Evolutionary conservation across 2,329 filamentous ascomycete genomes (phyloP), one percentile per base, ranked within the genome.

Genomic region (Penicillium sp.): DNA sequence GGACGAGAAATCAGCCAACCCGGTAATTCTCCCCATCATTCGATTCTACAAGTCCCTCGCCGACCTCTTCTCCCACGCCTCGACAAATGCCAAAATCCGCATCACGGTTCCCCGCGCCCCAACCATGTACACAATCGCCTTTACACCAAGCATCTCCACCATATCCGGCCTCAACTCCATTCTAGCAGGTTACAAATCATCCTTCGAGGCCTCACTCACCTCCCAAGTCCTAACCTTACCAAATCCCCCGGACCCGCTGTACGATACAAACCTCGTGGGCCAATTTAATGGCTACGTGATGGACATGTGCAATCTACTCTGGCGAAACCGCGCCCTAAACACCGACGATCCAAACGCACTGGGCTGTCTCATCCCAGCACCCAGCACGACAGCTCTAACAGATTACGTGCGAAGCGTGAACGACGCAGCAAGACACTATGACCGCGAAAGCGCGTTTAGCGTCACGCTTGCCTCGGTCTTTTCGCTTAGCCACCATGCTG

Each of bases 261-360:
- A 87, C 57, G 79, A 85, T 24, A 79, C 83, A 37, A 74, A 79
- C 28, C 83, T 88, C 52, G 83, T 91, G 36, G 83, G 85, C 59
- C 76, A 82, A 21, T 92, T 94, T 76, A 96, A 96, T 69, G 88
- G 88, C 19, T 92, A 89, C 69, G 81, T 95, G 28, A 92, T 94
- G 85, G 91, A 96, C 68, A 82, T 92, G 28, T 92, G 90, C 77
- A 95, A 95, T 68, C 85, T 89, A 47, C 71, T 94, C 43, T 95
- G 91, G 91, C 84, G 90, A 8, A 83, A 84, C 19, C 84, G 87
- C 11, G 91, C 88, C 1, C 87, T 95, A 55, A 84, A 84, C 54
- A 76, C 76, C 11, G 77, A 78, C 1, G 89, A 93, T 60, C 75
- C 81, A n/a, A 85, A 86, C 63, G 78, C 82, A 3, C 64, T 80